Evolutionary conservation across 768 basidiomycete species (phyloP).

Genomic region (Trametes cingulata): DNA sequence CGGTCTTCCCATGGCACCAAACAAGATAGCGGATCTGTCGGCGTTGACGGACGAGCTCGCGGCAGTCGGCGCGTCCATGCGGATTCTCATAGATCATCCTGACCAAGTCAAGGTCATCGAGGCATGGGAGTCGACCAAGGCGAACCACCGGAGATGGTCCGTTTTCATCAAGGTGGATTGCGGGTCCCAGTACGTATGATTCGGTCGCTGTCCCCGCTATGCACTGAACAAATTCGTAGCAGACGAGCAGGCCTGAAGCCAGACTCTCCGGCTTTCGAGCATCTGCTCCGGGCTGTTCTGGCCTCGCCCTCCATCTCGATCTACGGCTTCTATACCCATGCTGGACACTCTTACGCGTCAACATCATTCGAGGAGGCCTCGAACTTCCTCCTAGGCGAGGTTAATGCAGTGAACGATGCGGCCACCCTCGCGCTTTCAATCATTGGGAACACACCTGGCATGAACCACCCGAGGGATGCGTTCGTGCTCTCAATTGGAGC

Average conservation of each 20-base stretch:
- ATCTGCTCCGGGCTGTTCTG: conserved; percentile 54
- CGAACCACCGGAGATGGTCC: conserved; percentile 57
- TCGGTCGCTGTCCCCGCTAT: background rate
- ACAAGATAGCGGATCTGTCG: conserved; percentile 73
- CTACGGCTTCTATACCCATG: conserved; percentile 86
- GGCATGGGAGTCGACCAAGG: conserved; percentile 50
- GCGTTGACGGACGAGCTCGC: conserved; percentile 56
- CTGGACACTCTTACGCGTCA: conserved; percentile 76
- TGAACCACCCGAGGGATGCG: conserved; percentile 39
- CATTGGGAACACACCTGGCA: conserved; percentile 39
- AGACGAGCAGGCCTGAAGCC: conserved; percentile 76
- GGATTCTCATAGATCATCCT: conserved; percentile 75
- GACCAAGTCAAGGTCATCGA: conserved; percentile 70
- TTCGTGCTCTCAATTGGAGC: conserved; percentile 82
- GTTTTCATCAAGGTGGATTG: conserved; percentile 81
- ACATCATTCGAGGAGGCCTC: conserved; percentile 66
- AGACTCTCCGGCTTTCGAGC: conserved; percentile 52
- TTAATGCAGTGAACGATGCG: conserved; percentile 66
- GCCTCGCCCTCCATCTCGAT: conserved; percentile 57
- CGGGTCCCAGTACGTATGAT: conserved; percentile 62
- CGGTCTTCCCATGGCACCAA: conserved; percentile 67
- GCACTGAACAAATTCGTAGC: conserved; percentile 20
- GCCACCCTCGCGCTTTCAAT: conserved; percentile 56
- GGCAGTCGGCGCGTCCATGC: conserved; percentile 56
- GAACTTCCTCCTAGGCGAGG: conserved; percentile 65